Evolutionary conservation across 106 monocot genomes (phyloP), one percentile per base, ranked within the genome.

Genomic region (Posidonia australis): DNA sequence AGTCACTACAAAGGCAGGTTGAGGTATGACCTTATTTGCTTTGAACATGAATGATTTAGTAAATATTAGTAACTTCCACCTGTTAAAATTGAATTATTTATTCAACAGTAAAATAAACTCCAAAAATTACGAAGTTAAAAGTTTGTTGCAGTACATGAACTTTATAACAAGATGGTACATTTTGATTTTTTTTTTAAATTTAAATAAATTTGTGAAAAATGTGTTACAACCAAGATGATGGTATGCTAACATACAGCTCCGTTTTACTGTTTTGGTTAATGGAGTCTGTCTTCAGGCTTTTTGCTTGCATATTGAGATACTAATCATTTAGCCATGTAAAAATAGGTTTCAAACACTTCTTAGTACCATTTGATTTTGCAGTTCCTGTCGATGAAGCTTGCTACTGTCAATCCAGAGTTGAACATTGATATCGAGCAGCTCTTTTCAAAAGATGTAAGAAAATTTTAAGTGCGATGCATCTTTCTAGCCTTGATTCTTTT

Each of bases 321-420:
- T 36, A 36, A 36, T 7, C 36, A 36, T 36, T 36, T 36, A 36
- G 5, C 36, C 5, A 36, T 36, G 36, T 36, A 2, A 7, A n/a
- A 36, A 7, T 36, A 7, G 36, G 36, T 36, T 7, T 44, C 12
- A 26, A 44, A 9, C 10, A 17, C 7, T 57, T 47, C 16, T 28
- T 25, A 25, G 24, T 25, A 10, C 60, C 13, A 44, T 13, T 30
- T 13, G 53, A 28, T 56, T 19, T 48, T 71, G 46, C 75, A 88
- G 87, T 81, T 88, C 78, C 54, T 88, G 63, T 81, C 87, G 28
- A 81, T 88, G 87, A 88, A 88, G 73, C 78, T 88, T 47, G 75
- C 81, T 11, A 65, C 87, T 19, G 78, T 88, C 64, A 80, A 76
- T 48, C 81, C 81, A n/a, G 87, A 88, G 21, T 18, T 81, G 42